phyloP scores from a whole-genome alignment of 352 stramenopile genomes.

The Saprolegnia diclina region DNA sequence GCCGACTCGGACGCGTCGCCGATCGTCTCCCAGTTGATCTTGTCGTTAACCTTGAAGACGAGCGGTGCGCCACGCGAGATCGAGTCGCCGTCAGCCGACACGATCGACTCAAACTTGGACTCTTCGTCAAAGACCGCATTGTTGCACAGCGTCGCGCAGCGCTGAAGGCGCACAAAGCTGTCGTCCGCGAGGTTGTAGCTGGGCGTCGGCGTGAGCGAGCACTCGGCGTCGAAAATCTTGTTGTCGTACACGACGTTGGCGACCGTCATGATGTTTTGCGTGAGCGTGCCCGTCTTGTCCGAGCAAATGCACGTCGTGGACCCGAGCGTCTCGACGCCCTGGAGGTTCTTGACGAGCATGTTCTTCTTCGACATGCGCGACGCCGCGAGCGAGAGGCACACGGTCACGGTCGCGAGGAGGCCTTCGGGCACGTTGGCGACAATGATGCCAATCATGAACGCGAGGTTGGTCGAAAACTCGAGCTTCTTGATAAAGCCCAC shows the following conservation, averaged over 20 bases:
- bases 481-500: conserved; percentile 47
- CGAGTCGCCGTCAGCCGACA: conserved; percentile 36
- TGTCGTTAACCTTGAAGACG: conserved; percentile 33
- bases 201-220: conserved; percentile 57
- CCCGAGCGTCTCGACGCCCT: conserved; percentile 77
- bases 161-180: conserved; percentile 50
- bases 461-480: conserved; percentile 44
- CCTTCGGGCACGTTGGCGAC: conserved; percentile 91
- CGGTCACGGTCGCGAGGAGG: conserved; percentile 73
- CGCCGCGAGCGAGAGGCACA: conserved; percentile 71
- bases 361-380: conserved; percentile 62
- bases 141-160: conserved; percentile 71
- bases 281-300: conserved; percentile 89
- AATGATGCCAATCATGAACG: conserved; percentile 94
- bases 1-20: conserved; percentile 39
- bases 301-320: conserved; percentile 85
- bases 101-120: conserved; percentile 68
- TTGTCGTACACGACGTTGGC: conserved; percentile 70
- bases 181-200: conserved; percentile 47
- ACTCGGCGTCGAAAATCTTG: conserved; percentile 70
- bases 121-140: conserved; percentile 73
- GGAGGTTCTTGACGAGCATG: conserved; percentile 81
- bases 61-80: conserved; percentile 9
- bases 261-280: conserved; percentile 86
- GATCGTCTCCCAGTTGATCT: conserved; percentile 41